phyloP scores from a whole-genome alignment of 2,329 filamentous ascomycete genomes.

The Bisporella sp. region DNA sequence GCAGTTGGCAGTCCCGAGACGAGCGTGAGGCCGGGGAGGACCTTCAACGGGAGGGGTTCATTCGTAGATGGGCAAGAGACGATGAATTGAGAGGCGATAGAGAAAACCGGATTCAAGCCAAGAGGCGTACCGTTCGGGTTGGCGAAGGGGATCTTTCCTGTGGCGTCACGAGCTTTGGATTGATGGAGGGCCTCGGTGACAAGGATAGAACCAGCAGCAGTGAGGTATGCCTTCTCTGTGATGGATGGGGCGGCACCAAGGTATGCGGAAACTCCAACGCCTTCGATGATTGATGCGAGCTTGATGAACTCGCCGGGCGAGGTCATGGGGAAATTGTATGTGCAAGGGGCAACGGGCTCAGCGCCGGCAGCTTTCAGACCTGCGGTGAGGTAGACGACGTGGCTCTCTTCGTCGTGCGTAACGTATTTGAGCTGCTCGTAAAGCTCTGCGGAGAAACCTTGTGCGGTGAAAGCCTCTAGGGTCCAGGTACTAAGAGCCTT shows the following conservation, averaged over 20 bases:
- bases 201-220: slow-evolving; percentile 56
- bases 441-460: slow-evolving; percentile 43
- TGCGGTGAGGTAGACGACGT: slow-evolving; percentile 49
- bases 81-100: slow-evolving; percentile 57
- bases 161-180: slow-evolving; percentile 47
- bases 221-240: slow-evolving; percentile 50
- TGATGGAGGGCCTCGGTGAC: slow-evolving; percentile 61
- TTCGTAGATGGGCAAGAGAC: slow-evolving; percentile 47
- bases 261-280: slow-evolving; percentile 52
- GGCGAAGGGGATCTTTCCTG: slow-evolving; percentile 45
- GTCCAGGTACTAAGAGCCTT: slow-evolving; percentile 52
- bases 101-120: slow-evolving; percentile 52
- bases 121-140: slow-evolving; percentile 55
- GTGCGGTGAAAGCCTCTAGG: slow-evolving; percentile 41
- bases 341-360: slow-evolving; percentile 46
- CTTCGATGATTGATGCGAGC: slow-evolving; percentile 48
- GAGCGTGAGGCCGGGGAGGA: slow-evolving; percentile 44
- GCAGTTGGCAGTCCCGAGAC: slow-evolving; percentile 16
- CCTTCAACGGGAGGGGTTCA: slow-evolving; percentile 49
- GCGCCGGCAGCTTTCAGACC: slow-evolving; percentile 38
- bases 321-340: slow-evolving; percentile 47
- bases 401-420: slow-evolving; percentile 46
- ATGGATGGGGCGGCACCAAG: slow-evolving; percentile 55
- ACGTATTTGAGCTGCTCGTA: slow-evolving; percentile 53
- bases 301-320: slow-evolving; percentile 43